Evolutionary conservation across 2,329 filamentous ascomycete species (phyloP).

Genomic region (Paecilomyces fulvus): DNA sequence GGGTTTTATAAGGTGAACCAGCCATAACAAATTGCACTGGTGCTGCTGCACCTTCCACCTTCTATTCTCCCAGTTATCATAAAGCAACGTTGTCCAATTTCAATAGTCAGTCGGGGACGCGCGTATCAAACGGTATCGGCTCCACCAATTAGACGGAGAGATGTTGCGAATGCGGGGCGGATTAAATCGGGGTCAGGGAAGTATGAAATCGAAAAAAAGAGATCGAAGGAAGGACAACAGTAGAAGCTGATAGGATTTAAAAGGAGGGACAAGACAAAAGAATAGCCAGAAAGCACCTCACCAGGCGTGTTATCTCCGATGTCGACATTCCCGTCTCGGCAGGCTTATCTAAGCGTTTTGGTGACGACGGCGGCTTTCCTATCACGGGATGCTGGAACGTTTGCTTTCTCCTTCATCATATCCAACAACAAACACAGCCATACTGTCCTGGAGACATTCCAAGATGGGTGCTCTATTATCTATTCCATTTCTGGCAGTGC

Average conservation of each 20-base stretch:
- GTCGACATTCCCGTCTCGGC: neutral
- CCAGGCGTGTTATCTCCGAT: slow-evolving; percentile 3
- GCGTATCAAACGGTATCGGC: neutral
- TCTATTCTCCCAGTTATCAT: neutral
- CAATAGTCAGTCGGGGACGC: neutral
- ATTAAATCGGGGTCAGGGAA: neutral
- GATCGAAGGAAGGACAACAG: neutral
- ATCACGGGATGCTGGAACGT: neutral
- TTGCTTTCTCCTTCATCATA: slow-evolving; percentile 1
- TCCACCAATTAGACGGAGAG: neutral
- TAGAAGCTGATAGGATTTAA: neutral
- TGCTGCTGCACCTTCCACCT: slow-evolving; percentile 1
- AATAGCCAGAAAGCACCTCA: neutral
- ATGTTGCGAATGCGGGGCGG: neutral
- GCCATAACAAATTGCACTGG: slow-evolving; percentile 14
- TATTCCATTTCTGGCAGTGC: slow-evolving; percentile 78
- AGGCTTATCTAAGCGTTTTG: slow-evolving; percentile 2
- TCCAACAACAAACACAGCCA: neutral
- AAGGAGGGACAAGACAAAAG: neutral
- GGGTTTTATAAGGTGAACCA: slow-evolving; percentile 27
- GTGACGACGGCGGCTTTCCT: slow-evolving; percentile 3
- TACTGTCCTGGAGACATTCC: slow-evolving; percentile 1
- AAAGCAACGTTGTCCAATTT: neutral
- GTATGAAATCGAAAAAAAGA: neutral
- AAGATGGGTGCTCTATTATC: slow-evolving; percentile 87